Evolutionary conservation across 495 filamentous ascomycete species (phyloP).

Genomic region (Oidiodendron maius): DNA sequence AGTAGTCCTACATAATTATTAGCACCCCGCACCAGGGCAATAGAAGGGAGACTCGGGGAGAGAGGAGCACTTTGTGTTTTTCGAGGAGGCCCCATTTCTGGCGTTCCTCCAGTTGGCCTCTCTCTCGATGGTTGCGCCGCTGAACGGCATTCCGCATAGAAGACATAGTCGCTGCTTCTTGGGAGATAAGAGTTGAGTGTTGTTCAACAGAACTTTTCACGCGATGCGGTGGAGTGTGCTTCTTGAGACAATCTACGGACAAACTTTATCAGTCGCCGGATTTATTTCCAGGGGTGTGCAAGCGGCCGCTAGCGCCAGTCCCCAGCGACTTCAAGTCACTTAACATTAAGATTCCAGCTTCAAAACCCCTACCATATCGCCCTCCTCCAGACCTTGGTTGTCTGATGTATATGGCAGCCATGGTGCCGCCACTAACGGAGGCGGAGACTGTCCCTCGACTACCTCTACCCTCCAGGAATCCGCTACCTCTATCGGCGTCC

Average conservation of each 20-base stretch:
- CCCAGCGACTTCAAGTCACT: no score
- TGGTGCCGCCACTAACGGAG: constrained; percentile 14
- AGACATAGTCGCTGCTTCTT: constrained; percentile 49
- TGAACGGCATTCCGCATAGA: constrained; percentile 79
- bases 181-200: no score
- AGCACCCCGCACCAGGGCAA: no score
- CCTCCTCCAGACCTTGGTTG: not conserved
- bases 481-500: constrained; percentile 82
- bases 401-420: constrained; percentile 16
- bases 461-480: constrained; percentile 67
- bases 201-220: no score
- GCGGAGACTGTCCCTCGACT: constrained; percentile 26
- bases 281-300: not conserved
- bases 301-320: not conserved
- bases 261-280: not conserved
- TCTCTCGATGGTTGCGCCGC: constrained; percentile 69
- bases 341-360: not conserved
- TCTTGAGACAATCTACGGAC: no score
- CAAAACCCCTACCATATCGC: not conserved
- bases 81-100: constrained; percentile 80
- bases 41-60: constrained; percentile 15
- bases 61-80: constrained; percentile 69
- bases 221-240: no score
- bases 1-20: constrained; percentile 64
- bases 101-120: constrained; percentile 78